phyloP scores from a whole-genome alignment of 2,329 filamentous ascomycete genomes.

The Helicocarpus griseus region DNA sequence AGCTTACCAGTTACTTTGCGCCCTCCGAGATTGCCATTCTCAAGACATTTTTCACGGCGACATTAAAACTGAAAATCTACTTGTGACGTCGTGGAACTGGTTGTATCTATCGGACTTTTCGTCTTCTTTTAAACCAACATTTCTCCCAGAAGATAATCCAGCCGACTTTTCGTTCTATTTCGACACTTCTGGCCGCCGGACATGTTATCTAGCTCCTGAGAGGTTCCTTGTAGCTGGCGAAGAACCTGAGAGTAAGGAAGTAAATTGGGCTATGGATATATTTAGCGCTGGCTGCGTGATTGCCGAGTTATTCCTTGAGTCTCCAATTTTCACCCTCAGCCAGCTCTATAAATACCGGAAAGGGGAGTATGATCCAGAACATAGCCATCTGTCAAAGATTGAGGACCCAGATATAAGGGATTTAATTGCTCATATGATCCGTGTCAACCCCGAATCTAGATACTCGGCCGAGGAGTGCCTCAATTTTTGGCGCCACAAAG shows the following conservation, averaged over 20 bases:
- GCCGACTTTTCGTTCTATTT: conserved; percentile 98
- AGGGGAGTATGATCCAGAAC: conserved; percentile 81
- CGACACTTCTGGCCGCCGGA: conserved; percentile 80
- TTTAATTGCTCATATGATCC: conserved; percentile 92
- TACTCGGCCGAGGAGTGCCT: conserved; percentile 92
- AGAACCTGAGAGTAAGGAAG: conserved; percentile 51
- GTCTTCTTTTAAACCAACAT: conserved; percentile 86
- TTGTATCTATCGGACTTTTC: conserved; percentile 97
- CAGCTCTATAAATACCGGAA: conserved; percentile 91
- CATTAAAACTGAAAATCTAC: conserved; percentile 94
- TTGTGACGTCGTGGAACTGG: conserved; percentile 99
- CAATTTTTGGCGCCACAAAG: conserved; percentile 81
- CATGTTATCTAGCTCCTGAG: conserved; percentile 92
- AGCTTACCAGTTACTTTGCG: conserved; percentile 87
- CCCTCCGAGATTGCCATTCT: conserved; percentile 81
- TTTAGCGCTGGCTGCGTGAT: conserved; percentile 97
- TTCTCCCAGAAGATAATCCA: conserved; percentile 90
- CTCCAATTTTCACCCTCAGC: conserved; percentile 93
- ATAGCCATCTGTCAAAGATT: conserved; percentile 73
- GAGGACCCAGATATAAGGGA: conserved; percentile 78
- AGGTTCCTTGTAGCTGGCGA: conserved; percentile 68
- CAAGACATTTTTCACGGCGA: conserved; percentile 90
- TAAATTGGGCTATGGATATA: conserved; percentile 95
- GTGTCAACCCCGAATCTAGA: conserved; percentile 80
- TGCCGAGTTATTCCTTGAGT: conserved; percentile 88